A percentile compares a stretch with the other conserved stretches of the same genome.
These are phyloP conservation scores for Thielaviopsis musarum DNA, from an alignment of 2,329 filamentous ascomycete species.

Conservation along the genomic window DNA sequence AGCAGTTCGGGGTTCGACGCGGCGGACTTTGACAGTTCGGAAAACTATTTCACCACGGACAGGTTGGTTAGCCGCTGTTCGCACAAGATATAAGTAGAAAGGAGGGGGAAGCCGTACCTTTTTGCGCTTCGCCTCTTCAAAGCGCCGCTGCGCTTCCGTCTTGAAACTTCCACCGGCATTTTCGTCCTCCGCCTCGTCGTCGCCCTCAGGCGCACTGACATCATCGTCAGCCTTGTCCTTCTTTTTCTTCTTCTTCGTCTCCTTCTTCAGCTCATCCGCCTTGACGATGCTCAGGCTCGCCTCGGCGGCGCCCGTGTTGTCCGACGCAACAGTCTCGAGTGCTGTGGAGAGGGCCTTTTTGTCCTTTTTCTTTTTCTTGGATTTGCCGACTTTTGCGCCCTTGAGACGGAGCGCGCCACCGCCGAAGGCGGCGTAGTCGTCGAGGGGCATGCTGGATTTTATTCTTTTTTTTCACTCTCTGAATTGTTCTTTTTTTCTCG, in stretches of 20 bases:
- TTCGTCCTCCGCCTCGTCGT: constrained; percentile 19
- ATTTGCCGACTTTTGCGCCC: constrained; percentile 47
- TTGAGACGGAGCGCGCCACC: constrained; percentile 75
- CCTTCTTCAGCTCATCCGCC: not conserved
- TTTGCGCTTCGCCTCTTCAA: constrained; percentile 68
- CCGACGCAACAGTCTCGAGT: constrained; percentile 22
- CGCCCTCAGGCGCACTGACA: constrained; percentile 17
- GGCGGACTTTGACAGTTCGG: constrained; percentile 54
- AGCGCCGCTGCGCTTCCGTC: constrained; percentile 67
- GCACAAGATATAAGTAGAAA: not conserved
- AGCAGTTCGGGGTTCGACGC: constrained; percentile 53
- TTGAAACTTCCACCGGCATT: constrained; percentile 32
- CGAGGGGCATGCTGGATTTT: constrained; percentile 40
- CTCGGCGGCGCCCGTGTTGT: constrained; percentile 20
- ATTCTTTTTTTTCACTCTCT: not conserved
- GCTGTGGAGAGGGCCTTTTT: constrained; percentile 28
- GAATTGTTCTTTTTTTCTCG: not conserved
- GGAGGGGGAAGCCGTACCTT: constrained; percentile 39
- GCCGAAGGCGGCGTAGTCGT: constrained; percentile 53
- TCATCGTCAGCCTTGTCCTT: constrained; percentile 25
- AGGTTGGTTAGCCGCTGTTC: constrained; percentile 4
- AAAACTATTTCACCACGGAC: too few relatives aligned
- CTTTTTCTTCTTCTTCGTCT: constrained; percentile 18
- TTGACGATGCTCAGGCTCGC: constrained; percentile 18
- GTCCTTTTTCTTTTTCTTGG: constrained; percentile 48